Conservation (phyloP, 1,284 basidiomycete genomes). For the Afroboletus lepidellus region DNA sequence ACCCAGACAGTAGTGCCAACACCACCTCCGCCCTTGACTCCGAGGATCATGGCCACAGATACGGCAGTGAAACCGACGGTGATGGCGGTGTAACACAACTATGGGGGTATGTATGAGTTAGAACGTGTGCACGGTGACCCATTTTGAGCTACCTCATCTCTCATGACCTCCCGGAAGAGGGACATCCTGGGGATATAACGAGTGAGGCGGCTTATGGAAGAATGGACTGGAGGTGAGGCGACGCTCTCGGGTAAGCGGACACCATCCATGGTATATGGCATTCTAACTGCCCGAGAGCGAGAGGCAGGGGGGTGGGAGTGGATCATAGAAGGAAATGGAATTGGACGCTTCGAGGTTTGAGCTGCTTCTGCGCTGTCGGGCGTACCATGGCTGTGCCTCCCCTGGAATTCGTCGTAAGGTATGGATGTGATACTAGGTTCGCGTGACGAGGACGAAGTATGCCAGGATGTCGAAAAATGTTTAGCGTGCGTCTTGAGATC, state of each 20-base stretch:
- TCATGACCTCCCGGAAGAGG: constrained; percentile 54
- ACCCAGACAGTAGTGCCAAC: constrained; percentile 54
- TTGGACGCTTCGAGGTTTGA: not conserved
- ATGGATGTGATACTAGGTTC: constrained; percentile 9
- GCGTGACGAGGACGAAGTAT: constrained; percentile 2
- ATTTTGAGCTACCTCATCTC: constrained; percentile 50
- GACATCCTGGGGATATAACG: constrained; percentile 53
- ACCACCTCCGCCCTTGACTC: constrained; percentile 45
- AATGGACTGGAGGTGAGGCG: constrained; percentile 31
- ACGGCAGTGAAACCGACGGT: constrained; percentile 51
- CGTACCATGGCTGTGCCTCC: not conserved
- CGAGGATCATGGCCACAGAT: constrained; percentile 49
- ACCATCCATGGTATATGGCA: constrained; percentile 25
- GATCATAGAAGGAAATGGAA: constrained; percentile 6
- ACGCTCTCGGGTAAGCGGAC: not conserved
- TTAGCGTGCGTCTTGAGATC: constrained; percentile 39
- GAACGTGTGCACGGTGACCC: constrained; percentile 1
- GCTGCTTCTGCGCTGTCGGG: constrained; percentile 2
- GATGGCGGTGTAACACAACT: constrained; percentile 59
- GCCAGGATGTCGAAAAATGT: not conserved
- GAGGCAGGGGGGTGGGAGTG: constrained; percentile 2
- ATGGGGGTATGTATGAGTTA: constrained; percentile 6
- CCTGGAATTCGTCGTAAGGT: constrained; percentile 1
- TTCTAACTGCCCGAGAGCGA: constrained; percentile 16
- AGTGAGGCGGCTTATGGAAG: constrained; percentile 45